Evolutionary conservation across 2,329 filamentous ascomycete genomes (phyloP).

Genomic region (Orbilia blumenaviensis): DNA sequence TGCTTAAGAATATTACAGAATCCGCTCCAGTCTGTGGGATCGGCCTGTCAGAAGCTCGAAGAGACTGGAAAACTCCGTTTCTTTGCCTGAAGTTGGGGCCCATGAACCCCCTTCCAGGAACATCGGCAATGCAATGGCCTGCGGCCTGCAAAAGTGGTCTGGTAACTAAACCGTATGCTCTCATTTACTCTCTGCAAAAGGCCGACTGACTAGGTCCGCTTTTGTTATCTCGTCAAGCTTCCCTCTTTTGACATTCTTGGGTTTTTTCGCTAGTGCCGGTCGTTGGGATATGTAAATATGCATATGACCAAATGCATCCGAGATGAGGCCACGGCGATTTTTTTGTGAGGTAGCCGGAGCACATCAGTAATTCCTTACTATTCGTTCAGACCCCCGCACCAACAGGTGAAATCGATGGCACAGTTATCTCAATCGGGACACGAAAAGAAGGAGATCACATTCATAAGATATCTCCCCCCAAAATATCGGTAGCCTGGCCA

Average conservation of each 20-base stretch:
- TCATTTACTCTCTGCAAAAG: too few species aligned
- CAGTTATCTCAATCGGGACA: conserved; percentile 44
- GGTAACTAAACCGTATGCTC: too few species aligned
- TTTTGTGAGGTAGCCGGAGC: conserved; percentile 13
- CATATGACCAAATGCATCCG: conserved; percentile 51
- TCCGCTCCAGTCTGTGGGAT: conserved; percentile 18
- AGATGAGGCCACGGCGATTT: background rate
- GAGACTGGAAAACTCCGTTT: conserved; percentile 48
- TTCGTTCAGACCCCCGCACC: conserved; percentile 42
- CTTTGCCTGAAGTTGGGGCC: conserved; percentile 34
- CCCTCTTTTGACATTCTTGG: conserved; percentile 42
- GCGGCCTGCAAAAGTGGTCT: background rate
- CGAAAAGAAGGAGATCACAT: conserved; percentile 46
- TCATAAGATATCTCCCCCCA: conserved; percentile 43
- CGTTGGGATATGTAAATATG: conserved; percentile 30
- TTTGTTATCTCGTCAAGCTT: conserved; percentile 53
- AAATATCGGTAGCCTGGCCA: conserved; percentile 50
- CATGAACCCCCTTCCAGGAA: conserved; percentile 38
- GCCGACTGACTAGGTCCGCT: conserved; percentile 10
- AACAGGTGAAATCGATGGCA: conserved; percentile 3
- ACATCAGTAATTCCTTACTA: background rate
- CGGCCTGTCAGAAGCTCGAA: conserved; percentile 51
- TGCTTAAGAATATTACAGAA: conserved; percentile 28
- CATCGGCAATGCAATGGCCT: conserved; percentile 32
- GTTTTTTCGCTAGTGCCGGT: conserved; percentile 23